Evolutionary conservation across 2,329 filamentous ascomycete species (phyloP), one percentile per base, ranked within the genome.

Genomic region (Aotearoamyces nothofagi): DNA sequence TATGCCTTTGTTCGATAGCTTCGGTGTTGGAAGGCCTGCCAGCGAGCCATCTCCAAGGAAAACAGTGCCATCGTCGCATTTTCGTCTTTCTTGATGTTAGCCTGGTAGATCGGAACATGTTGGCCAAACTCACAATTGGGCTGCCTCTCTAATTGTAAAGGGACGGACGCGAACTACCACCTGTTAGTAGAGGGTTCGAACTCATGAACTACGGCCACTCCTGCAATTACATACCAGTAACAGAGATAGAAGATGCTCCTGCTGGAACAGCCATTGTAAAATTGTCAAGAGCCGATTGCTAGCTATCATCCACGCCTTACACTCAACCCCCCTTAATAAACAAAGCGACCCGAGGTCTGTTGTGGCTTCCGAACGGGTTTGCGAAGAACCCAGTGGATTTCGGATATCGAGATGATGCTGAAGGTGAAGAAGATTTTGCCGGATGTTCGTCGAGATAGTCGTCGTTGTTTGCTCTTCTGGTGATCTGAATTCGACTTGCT

Each of bases 31-130:
- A 9, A 69, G 76, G 25, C 72, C 79, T n/a, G 90, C 90, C 32
- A 98, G 65, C 11, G 87, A 96, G 34, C 90, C 90, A 52, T 98
- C 90, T 36, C 90, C 90, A n/a, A 98, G 69, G 50, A 98, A 98
- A 20, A 93, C 55, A 4, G 82, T 84, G 30, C 77, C 75, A 53
- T 94, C 87, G 44, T 98, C 87, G 45, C 54, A 57, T 52, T 63
- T 64, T 17, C 60, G 57, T 30, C 48, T 51, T 5, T 19, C 16
- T n/a, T 19, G 17, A 13, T 13, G 26, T 22, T n/a, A 26, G 24
- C 16, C 11, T 15, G 22, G 22, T 24, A 11, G 12, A 3, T 26
- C 24, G 17, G 11, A 16, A 19, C 15, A 12, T 16, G 7, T n/a
- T 22, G 11, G 9, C 6, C 17, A 5, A 19, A 11, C 26, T 28